A percentile compares a stretch with the other conserved stretches of the same genome.
These are phyloP conservation scores for Kickxella alabastrina DNA, from an alignment of 192 early-diverging fungal species.

Conservation along the genomic window DNA sequence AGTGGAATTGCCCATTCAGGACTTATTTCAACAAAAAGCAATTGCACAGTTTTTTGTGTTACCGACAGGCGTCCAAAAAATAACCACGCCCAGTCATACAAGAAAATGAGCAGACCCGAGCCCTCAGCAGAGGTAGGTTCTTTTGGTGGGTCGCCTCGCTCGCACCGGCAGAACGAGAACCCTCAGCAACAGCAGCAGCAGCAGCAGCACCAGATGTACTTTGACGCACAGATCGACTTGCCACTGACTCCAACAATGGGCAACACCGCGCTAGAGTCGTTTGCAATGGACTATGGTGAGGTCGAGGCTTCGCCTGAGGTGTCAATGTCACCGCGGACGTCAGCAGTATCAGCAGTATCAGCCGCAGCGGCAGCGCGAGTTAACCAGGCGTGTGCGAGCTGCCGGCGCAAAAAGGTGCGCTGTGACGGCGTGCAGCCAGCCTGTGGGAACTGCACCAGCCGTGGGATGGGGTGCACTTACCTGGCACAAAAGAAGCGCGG, in stretches of 20 bases:
- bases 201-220: neutral
- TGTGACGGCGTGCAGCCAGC: conserved; percentile 53
- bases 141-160: neutral
- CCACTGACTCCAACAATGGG: conserved; percentile 2
- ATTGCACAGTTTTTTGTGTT: no score
- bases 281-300: neutral
- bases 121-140: neutral
- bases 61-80: neutral
- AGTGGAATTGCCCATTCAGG: no score
- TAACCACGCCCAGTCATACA: neutral
- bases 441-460: conserved; percentile 49
- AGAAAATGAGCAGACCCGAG: neutral
- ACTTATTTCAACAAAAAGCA: no score
- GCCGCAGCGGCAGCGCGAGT: conserved; percentile 16
- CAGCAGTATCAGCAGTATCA: conserved; percentile 1
- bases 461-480: conserved; percentile 41
- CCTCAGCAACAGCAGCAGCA: neutral
- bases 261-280: neutral
- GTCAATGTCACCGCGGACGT: conserved; percentile 13
- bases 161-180: neutral
- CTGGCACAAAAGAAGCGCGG: conserved; percentile 47
- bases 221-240: neutral
- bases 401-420: conserved; percentile 53
- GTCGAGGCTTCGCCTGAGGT: conserved; percentile 2
- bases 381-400: conserved; percentile 52